A percentile compares a stretch with the other conserved stretches of the same genome.
Conservation (phyloP, 2,329 filamentous ascomycete genomes). For the Magnaporthiopsis incrustans region DNA sequence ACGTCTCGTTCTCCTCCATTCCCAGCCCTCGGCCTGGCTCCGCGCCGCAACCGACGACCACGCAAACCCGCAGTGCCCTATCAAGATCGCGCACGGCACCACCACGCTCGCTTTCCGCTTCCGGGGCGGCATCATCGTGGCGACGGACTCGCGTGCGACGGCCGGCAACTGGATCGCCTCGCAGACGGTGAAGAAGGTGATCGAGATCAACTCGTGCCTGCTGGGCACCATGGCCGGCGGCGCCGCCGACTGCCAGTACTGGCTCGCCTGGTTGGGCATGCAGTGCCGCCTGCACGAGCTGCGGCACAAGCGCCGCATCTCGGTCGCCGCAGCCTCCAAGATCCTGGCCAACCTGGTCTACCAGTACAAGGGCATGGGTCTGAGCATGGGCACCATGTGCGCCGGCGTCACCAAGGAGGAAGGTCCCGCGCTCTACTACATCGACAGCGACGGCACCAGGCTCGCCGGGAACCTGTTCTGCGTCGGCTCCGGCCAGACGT, state of each 20-base stretch:
- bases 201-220: conserved; percentile 92
- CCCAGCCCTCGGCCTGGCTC: conserved; percentile 83
- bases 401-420: conserved; percentile 92
- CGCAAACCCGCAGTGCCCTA: conserved; percentile 92
- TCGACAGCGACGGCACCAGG: conserved; percentile 93
- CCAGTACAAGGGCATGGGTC: conserved; percentile 96
- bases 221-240: conserved; percentile 97
- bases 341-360: conserved; percentile 98
- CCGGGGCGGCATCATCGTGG: conserved; percentile 96
- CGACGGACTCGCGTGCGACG: conserved; percentile 93
- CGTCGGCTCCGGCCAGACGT: conserved; percentile 95
- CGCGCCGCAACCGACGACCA: conserved; percentile 96
- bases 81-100: conserved; percentile 98
- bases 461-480: conserved; percentile 94
- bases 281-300: conserved; percentile 99
- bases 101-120: conserved; percentile 97
- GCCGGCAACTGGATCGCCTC: conserved; percentile 99
- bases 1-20: not conserved
- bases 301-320: conserved; percentile 97
- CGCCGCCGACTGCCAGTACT: conserved; percentile 99
- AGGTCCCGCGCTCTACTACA: conserved; percentile 96
- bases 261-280: conserved; percentile 97
- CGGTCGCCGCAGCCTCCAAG: conserved; percentile 93
- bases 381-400: conserved; percentile 99
- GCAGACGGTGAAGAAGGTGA: conserved; percentile 99